Evolutionary conservation across 1,284 basidiomycete species (phyloP).

Genomic region (Cerioporus squamosus): DNA sequence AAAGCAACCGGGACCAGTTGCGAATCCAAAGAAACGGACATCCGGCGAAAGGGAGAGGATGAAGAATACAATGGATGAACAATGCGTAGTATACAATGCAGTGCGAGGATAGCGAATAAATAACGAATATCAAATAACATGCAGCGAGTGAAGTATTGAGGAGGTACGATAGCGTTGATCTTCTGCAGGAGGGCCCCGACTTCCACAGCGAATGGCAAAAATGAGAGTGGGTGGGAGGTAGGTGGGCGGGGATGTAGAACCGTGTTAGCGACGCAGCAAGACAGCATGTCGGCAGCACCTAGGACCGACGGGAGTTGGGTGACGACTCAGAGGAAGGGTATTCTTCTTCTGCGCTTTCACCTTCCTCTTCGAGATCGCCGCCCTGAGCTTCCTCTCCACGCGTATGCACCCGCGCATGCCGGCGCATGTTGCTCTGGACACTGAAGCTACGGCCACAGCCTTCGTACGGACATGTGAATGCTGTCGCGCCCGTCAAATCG

Average conservation of each 20-base stretch:
- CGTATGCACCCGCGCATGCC: slow-evolving; percentile 76
- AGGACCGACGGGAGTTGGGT: slow-evolving; percentile 19
- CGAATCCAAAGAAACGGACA: background rate
- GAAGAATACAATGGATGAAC: slow-evolving; percentile 7
- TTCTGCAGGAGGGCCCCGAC: background rate
- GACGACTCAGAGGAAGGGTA: slow-evolving; percentile 19
- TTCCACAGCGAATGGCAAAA: background rate
- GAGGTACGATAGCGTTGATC: slow-evolving; percentile 11
- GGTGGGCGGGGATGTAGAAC: background rate
- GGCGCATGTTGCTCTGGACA: slow-evolving; percentile 86
- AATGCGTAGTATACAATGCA: slow-evolving; percentile 26
- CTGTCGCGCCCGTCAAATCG: slow-evolving; percentile 41
- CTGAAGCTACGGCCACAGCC: slow-evolving; percentile 82
- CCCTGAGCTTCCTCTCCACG: slow-evolving; percentile 29
- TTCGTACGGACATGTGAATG: slow-evolving; percentile 75
- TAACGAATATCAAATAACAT: slow-evolving; percentile 12
- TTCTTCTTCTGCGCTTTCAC: slow-evolving; percentile 28
- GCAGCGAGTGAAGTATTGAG: slow-evolving; percentile 8
- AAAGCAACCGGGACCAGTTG: background rate
- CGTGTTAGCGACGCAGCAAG: background rate
- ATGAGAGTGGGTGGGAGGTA: background rate
- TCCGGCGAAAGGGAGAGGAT: background rate
- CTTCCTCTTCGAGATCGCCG: slow-evolving; percentile 27
- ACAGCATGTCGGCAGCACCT: background rate
- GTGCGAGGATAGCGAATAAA: slow-evolving; percentile 25